These are phyloP conservation scores for Dionaea muscipula DNA, from an alignment of 179 eudicot genomes.

Conservation along the genomic window DNA sequence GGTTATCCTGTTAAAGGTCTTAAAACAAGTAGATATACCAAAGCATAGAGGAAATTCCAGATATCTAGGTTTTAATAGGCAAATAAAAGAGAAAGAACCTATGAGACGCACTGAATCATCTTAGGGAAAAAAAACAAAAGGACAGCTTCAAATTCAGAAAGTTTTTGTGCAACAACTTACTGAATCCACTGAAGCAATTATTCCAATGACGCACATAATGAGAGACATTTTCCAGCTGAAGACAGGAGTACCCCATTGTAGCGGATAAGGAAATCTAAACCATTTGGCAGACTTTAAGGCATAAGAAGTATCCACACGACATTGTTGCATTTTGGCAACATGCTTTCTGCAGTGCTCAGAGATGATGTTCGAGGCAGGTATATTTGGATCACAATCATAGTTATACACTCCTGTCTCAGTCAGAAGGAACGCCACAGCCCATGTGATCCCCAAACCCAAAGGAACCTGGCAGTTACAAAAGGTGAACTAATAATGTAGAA, in stretches of 20 bases:
- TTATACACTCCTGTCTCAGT: slow-evolving; percentile 85
- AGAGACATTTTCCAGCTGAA: slow-evolving; percentile 92
- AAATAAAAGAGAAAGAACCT: neutral
- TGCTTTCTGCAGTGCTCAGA: slow-evolving; percentile 80
- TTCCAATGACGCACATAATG: slow-evolving; percentile 82
- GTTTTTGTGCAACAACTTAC: slow-evolving; percentile 33
- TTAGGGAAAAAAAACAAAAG: neutral
- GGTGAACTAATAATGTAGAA: slow-evolving; percentile 3
- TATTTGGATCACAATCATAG: slow-evolving; percentile 74
- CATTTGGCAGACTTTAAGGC: slow-evolving; percentile 77
- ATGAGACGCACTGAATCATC: neutral
- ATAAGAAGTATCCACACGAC: slow-evolving; percentile 83
- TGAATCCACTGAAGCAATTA: slow-evolving; percentile 79
- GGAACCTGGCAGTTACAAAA: slow-evolving; percentile 49
- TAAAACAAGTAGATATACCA: too few species aligned
- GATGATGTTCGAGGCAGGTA: slow-evolving; percentile 65
- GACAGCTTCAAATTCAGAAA: neutral
- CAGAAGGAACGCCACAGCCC: slow-evolving; percentile 74
- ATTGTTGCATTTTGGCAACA: slow-evolving; percentile 59
- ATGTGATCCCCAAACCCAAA: slow-evolving; percentile 77
- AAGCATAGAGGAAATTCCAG: neutral
- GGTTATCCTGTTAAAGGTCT: too few species aligned
- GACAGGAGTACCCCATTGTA: slow-evolving; percentile 93
- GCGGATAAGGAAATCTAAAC: slow-evolving; percentile 95
- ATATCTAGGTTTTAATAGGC: neutral